These are phyloP conservation scores for Arabidopsis lyrata DNA, from an alignment of 441 rosid genomes.

Conservation along the genomic window DNA sequence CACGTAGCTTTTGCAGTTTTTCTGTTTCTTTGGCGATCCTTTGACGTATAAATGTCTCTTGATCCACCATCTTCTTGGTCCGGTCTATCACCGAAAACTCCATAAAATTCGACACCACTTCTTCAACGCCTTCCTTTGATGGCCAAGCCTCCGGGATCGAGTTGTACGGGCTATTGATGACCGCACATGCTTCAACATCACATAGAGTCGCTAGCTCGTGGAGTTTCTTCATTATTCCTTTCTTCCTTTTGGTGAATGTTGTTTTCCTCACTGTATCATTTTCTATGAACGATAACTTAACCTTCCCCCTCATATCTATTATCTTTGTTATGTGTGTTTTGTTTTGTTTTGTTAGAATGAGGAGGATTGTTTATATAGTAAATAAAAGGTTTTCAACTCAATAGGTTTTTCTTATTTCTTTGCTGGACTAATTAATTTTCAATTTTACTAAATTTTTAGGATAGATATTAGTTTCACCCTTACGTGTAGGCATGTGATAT, in stretches of 20 bases:
- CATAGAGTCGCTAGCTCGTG: constrained; percentile 53
- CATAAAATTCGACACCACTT: constrained; percentile 45
- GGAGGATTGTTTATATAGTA: not conserved
- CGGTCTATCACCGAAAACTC: constrained; percentile 52
- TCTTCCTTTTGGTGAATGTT: constrained; percentile 55
- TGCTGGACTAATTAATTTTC: not conserved
- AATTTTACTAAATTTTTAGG: not conserved
- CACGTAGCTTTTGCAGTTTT: not conserved
- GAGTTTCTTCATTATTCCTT: constrained; percentile 58
- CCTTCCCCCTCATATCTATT: constrained; percentile 49
- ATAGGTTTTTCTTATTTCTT: not conserved
- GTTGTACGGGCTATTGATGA: constrained; percentile 27
- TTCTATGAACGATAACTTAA: constrained; percentile 45
- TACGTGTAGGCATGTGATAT: not conserved
- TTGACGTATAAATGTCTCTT: constrained; percentile 33
- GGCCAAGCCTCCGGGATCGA: constrained; percentile 55
- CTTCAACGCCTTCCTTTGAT: constrained; percentile 41
- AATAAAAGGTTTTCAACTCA: not conserved
- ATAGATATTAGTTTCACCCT: not conserved
- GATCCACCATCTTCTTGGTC: constrained; percentile 53
- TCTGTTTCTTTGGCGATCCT: not conserved
- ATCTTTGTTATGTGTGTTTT: not conserved
- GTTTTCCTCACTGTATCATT: constrained; percentile 52
- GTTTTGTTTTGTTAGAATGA: not conserved
- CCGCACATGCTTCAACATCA: constrained; percentile 53